phyloP scores from a whole-genome alignment of 345 rosid species.

The Excoecaria agallocha region DNA sequence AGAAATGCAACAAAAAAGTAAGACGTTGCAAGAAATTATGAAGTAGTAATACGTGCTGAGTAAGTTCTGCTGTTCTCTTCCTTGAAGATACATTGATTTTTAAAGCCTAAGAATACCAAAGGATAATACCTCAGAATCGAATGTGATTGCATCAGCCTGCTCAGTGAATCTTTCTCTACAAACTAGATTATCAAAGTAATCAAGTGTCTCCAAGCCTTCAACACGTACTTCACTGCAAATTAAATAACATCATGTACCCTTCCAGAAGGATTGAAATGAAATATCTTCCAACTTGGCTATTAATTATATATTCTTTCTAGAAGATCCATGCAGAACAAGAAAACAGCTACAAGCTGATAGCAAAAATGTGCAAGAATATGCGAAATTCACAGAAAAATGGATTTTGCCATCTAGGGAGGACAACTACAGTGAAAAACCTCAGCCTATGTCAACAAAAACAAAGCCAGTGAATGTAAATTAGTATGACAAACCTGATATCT shows the following conservation, averaged over 20 bases:
- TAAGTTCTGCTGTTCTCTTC: not conserved
- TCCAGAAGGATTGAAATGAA: slow-evolving; percentile 13
- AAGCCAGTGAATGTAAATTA: slow-evolving; percentile 8
- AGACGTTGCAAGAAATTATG: not conserved
- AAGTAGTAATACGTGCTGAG: not conserved
- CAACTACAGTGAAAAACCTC: not conserved
- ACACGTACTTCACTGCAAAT: slow-evolving; percentile 92
- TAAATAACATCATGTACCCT: slow-evolving; percentile 25
- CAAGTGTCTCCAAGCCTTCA: slow-evolving; percentile 97
- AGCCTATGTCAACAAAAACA: slow-evolving; percentile 10
- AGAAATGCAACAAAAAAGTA: not conserved
- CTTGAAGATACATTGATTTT: not conserved
- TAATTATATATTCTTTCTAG: not conserved
- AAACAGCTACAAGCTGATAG: not conserved
- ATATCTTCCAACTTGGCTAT: slow-evolving; percentile 8
- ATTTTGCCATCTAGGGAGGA: not conserved
- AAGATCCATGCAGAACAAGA: not conserved
- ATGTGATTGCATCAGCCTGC: slow-evolving; percentile 96
- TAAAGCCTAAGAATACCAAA: not conserved
- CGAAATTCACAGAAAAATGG: not conserved
- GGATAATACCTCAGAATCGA: slow-evolving; percentile 75
- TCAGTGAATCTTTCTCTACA: slow-evolving; percentile 73
- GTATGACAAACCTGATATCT: slow-evolving; percentile 68
- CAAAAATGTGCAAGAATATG: not conserved
- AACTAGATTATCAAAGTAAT: slow-evolving; percentile 77